Evolutionary conservation across 306 rosid genomes (phyloP).

Genomic region (Gastrolobium villosum): DNA sequence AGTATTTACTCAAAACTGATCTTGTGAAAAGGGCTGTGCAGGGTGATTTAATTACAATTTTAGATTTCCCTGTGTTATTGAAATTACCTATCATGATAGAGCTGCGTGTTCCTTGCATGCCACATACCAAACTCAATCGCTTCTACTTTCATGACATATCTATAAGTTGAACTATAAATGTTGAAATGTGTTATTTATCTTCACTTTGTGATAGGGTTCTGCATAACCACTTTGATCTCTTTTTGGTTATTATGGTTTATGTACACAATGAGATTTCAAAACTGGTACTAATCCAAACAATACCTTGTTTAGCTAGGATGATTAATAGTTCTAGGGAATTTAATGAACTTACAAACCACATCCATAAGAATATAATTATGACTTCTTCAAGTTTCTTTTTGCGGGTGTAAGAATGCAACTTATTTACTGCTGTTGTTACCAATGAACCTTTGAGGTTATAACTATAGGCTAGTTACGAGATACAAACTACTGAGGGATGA

Average conservation of each 20-base stretch:
- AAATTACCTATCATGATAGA: conserved; percentile 31
- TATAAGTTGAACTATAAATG: not conserved
- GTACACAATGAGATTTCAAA: conserved; percentile 2
- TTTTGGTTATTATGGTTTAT: conserved; percentile 22
- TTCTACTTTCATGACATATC: conserved; percentile 35
- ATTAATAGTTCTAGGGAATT: conserved; percentile 7
- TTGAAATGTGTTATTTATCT: conserved; percentile 33
- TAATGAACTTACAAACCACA: not conserved
- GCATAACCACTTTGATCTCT: not conserved
- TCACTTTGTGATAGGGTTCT: conserved; percentile 11
- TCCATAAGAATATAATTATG: not conserved
- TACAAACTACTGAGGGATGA: conserved; percentile 3
- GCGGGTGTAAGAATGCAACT: conserved; percentile 14
- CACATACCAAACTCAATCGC: conserved; percentile 28
- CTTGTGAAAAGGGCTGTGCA: conserved; percentile 11
- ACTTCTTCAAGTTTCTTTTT: conserved; percentile 35
- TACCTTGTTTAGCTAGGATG: conserved; percentile 25
- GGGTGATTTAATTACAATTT: not conserved
- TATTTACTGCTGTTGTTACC: conserved; percentile 25
- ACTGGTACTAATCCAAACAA: conserved; percentile 28
- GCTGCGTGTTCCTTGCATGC: conserved; percentile 20
- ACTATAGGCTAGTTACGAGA: conserved; percentile 21
- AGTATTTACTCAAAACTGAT: conserved; percentile 31
- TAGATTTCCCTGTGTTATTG: conserved; percentile 21
- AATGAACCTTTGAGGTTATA: conserved; percentile 16